Percentiles rank a stretch among this genome's conserved stretches.
These are phyloP conservation scores for Penicillium canescens DNA, from an alignment of 495 filamentous ascomycete species.

Conservation along the genomic window DNA sequence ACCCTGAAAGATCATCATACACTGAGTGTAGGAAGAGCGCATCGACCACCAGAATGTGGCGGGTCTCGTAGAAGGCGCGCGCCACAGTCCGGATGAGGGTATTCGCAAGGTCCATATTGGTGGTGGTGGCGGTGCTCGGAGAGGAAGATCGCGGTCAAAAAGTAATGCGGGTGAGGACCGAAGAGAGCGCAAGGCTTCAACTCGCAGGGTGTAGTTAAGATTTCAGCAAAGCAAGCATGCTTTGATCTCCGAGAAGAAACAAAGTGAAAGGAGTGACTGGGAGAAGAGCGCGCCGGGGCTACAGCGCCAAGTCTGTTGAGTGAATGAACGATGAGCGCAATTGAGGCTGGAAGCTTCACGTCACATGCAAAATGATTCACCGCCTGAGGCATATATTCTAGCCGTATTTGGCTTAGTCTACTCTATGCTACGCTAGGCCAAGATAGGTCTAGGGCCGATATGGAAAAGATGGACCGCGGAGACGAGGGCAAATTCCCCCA, in stretches of 20 bases:
- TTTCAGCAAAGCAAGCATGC: conserved; percentile 9
- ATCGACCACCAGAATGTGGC: conserved; percentile 88
- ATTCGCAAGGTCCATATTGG: conserved; percentile 78
- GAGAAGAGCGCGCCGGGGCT: background rate
- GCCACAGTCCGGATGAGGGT: conserved; percentile 83
- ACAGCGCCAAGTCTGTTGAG: conserved; percentile 6
- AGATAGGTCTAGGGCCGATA: conserved; percentile 4
- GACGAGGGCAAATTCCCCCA: background rate
- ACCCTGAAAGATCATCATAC: conserved; percentile 43
- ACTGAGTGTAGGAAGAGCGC: conserved; percentile 89
- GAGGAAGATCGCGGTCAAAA: background rate
- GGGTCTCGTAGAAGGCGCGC: conserved; percentile 89
- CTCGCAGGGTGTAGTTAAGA: conserved; percentile 8
- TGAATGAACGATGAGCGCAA: conserved; percentile 2
- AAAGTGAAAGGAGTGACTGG: conserved; percentile 1
- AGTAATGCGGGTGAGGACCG: background rate
- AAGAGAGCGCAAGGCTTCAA: conserved; percentile 13
- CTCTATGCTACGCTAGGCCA: background rate
- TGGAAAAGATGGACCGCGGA: conserved; percentile 6
- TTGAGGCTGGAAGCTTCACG: conserved; percentile 12
- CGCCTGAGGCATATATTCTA: conserved; percentile 6
- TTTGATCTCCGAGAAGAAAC: background rate
- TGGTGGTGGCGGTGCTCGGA: background rate
- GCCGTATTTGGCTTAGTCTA: background rate
- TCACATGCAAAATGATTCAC: conserved; percentile 10